Base-by-base conservation (phyloP, 805 yeast genomes). In the Candida chilensis region DNA sequence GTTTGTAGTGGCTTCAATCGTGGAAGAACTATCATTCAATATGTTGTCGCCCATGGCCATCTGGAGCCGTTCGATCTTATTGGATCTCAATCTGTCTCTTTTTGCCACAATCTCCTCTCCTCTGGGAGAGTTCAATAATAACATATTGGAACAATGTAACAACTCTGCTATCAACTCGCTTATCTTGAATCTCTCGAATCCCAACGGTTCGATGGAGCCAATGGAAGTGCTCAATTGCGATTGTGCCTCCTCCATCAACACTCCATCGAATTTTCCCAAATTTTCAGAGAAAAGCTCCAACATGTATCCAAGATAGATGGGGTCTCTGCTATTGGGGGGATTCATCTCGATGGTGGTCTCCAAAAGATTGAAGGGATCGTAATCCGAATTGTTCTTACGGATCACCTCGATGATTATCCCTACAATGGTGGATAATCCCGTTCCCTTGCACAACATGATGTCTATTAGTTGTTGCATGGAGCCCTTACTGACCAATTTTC, bases 311-410 rank as follows among this genome's bases (percentile, higher is more conserved):
- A 63, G 48, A 40, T 61, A 63, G 28, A 63, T 63, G 1, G 70
- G 67, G 39, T 63, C 70, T 36, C 70, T 51, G 8, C 68, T 66
- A 5, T 66, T 61, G 11, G 70, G 70, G 6, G 68, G 67, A 34
- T 63, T 68, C 33, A 62, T 52, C 32, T 61, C 68, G 27, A 63
- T 48, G 1, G 67, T 60, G 31, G 60, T 61, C 41, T 63, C 60
- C 29, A 63, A 48, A 25, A 63, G 63, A 2, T 67, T 68, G 28
- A 63, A 51, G 32, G 60, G 53, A 38, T 63, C 70, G 37, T 63
- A 63, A 39, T 63, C 70, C 13, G 66, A 59, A 37, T 63, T 63
- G 37, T 63, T 63, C 32, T 63, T 63, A 14, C 70, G 42, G 34
- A 63, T 63, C 29, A 63, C 61, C 34, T 63, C 70, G 32, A 63